Evolutionary conservation across 768 basidiomycete genomes (phyloP).

Genomic region (Pleurotus platypus): DNA sequence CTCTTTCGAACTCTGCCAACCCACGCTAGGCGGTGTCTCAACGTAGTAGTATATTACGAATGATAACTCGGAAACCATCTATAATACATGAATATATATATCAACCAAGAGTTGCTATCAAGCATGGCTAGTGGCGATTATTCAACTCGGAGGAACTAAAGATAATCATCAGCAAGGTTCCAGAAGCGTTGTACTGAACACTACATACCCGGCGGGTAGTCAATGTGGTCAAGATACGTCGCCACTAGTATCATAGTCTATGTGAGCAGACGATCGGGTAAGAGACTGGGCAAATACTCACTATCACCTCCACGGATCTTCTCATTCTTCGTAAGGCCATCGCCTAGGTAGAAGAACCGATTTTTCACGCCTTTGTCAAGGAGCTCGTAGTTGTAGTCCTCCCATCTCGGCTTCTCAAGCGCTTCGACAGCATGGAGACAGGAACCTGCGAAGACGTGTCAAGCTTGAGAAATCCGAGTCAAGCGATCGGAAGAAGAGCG

Average conservation of each 20-base stretch:
- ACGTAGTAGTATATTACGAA: too few species aligned
- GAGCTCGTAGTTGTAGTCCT: slow-evolving; percentile 54
- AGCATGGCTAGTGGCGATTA: too few species aligned
- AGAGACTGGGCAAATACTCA: slow-evolving; percentile 14
- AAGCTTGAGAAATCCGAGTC: background rate
- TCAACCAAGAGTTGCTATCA: too few species aligned
- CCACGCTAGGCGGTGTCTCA: too few species aligned
- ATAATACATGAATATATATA: too few species aligned
- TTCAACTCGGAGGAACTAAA: too few species aligned
- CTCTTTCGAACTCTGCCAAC: too few species aligned
- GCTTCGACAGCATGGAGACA: slow-evolving; percentile 46
- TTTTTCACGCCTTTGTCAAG: slow-evolving; percentile 38
- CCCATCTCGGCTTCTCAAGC: slow-evolving; percentile 57
- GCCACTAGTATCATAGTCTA: background rate
- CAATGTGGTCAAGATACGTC: background rate
- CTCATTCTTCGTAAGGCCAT: slow-evolving; percentile 56
- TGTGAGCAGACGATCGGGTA: background rate
- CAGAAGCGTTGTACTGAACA: background rate
- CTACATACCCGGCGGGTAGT: slow-evolving; percentile 1
- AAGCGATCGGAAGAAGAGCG: background rate
- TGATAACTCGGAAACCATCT: too few species aligned
- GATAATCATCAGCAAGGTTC: too few species aligned
- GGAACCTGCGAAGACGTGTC: slow-evolving; percentile 34
- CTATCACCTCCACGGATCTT: slow-evolving; percentile 33
- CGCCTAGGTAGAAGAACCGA: slow-evolving; percentile 56